phyloP scores from a whole-genome alignment of 371 early-diverging fungal genomes.

The Mortierella sp. region DNA sequence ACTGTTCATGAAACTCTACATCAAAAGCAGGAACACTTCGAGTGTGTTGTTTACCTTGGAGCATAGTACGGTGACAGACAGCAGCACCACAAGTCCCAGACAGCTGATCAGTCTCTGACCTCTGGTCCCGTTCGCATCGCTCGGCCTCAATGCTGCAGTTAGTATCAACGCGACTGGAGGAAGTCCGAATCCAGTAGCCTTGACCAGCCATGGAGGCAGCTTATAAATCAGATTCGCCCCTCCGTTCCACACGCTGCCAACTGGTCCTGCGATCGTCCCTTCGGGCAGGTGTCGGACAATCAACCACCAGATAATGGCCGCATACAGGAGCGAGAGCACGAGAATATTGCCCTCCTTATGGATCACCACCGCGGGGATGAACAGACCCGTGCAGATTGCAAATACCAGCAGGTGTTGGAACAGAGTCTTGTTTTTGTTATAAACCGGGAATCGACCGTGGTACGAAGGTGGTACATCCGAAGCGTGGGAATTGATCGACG shows the following conservation, averaged over 20 bases:
- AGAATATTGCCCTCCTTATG: constrained; percentile 33
- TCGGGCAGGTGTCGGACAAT: constrained; percentile 63
- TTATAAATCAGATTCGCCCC: constrained; percentile 20
- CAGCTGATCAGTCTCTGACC: constrained; percentile 77
- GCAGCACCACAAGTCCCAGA: constrained; percentile 73
- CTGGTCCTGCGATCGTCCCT: constrained; percentile 55
- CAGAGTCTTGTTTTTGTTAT: constrained; percentile 10
- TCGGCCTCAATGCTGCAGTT: constrained; percentile 67
- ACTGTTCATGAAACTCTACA: too few relatives aligned
- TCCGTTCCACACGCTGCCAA: constrained; percentile 45
- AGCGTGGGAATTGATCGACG: not conserved
- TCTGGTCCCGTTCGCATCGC: constrained; percentile 62
- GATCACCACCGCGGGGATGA: constrained; percentile 24
- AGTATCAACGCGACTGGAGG: constrained; percentile 62
- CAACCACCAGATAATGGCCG: constrained; percentile 65
- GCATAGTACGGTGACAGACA: constrained; percentile 57
- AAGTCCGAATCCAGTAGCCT: constrained; percentile 41
- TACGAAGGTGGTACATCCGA: constrained; percentile 8
- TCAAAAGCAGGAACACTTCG: too few relatives aligned
- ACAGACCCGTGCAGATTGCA: constrained; percentile 24
- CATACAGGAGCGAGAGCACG: constrained; percentile 57
- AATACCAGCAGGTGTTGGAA: constrained; percentile 13
- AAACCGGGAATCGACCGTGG: constrained; percentile 22
- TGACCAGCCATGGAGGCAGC: constrained; percentile 3
- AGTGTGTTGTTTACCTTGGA: too few relatives aligned